These are phyloP conservation scores for Tolypocladium paradoxum DNA, from an alignment of 2,329 filamentous ascomycete species.

Conservation along the genomic window DNA sequence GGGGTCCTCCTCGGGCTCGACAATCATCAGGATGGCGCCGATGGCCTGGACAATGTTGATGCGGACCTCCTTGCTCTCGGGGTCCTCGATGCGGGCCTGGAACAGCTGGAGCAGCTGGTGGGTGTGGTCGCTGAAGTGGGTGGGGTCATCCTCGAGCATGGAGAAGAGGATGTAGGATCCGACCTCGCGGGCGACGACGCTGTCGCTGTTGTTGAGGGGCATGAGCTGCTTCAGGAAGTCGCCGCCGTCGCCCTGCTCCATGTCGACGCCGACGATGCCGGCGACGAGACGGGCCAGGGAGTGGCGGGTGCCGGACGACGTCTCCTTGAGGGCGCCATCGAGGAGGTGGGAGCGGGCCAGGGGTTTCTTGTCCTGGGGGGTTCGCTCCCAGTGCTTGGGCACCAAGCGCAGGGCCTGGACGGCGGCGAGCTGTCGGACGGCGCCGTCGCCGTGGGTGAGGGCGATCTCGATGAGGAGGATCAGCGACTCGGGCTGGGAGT, in stretches of 20 bases:
- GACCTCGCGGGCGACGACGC: constrained; percentile 74
- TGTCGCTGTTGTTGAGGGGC: constrained; percentile 64
- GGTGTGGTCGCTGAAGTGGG: constrained; percentile 73
- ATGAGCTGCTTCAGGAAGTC: constrained; percentile 72
- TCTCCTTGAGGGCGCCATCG: constrained; percentile 72
- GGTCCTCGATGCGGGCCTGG: constrained; percentile 76
- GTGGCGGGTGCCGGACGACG: constrained; percentile 66
- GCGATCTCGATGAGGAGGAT: constrained; percentile 81
- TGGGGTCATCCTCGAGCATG: constrained; percentile 77
- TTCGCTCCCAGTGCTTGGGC: constrained; percentile 71
- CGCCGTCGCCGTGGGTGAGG: constrained; percentile 61
- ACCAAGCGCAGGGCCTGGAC: constrained; percentile 82
- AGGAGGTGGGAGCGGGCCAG: constrained; percentile 74
- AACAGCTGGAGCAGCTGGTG: constrained; percentile 74
- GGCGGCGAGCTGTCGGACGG: constrained; percentile 79
- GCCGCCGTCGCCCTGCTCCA: constrained; percentile 63
- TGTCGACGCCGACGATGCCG: constrained; percentile 74
- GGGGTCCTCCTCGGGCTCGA: constrained; percentile 78
- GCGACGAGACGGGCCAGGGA: constrained; percentile 82
- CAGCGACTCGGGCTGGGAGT: constrained; percentile 73
- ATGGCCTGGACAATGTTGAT: constrained; percentile 90
- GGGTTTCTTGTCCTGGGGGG: constrained; percentile 65
- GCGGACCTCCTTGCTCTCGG: constrained; percentile 82
- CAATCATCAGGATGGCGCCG: constrained; percentile 74
- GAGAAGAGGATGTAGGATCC: constrained; percentile 90